Percentiles rank a stretch among this genome's conserved stretches.
These are phyloP conservation scores for Cymbidium sinense DNA, from an alignment of 106 monocot genomes.

Conservation along the genomic window DNA sequence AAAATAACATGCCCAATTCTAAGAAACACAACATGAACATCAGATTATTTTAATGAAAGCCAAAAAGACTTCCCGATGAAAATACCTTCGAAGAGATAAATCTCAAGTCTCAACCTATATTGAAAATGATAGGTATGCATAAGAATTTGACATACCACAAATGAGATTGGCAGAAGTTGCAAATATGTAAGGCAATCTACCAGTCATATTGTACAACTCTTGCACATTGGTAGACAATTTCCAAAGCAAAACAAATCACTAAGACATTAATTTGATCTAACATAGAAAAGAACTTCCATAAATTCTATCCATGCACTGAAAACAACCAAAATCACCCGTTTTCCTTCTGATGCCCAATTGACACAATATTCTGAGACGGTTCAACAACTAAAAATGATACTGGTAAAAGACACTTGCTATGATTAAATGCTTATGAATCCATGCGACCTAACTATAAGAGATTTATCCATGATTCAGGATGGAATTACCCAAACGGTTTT, in stretches of 20 bases:
- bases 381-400: background rate
- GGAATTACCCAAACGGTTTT: background rate
- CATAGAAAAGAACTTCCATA: background rate
- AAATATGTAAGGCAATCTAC: background rate
- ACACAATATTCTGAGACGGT: background rate
- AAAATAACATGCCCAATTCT: background rate
- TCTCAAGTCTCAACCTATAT: background rate
- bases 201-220: background rate
- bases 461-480: background rate
- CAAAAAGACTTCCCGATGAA: background rate
- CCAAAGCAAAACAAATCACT: background rate
- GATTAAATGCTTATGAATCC: background rate
- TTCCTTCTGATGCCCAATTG: background rate
- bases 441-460: background rate
- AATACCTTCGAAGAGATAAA: background rate
- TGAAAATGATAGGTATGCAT: background rate
- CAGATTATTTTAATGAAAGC: background rate
- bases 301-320: background rate
- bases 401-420: background rate
- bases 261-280: background rate
- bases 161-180: background rate
- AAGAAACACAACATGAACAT: background rate
- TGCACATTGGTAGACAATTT: background rate
- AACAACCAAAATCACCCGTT: background rate
- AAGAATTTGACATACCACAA: background rate